Percentiles rank a stretch among this genome's conserved stretches.
Evolutionary conservation across 2,329 filamentous ascomycete species (phyloP).

Genomic region (Lachnellula hyalina): DNA sequence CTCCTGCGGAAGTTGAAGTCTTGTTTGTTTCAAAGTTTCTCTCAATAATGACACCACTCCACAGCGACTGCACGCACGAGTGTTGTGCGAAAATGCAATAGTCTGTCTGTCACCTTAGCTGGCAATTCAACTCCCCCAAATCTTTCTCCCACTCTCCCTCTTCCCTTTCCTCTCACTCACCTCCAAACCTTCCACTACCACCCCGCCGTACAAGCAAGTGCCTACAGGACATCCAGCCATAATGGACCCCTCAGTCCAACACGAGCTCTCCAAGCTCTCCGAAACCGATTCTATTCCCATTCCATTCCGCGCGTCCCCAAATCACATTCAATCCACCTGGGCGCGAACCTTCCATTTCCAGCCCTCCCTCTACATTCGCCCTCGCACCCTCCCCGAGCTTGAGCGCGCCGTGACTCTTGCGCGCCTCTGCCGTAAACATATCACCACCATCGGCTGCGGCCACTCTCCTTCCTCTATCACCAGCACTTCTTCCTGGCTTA

Average conservation of each 20-base stretch:
- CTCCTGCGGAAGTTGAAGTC: no score
- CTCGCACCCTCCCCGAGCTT: constrained; percentile 72
- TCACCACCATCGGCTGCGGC: constrained; percentile 83
- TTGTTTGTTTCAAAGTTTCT: no score
- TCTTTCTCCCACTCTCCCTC: no score
- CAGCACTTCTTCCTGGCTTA: constrained; percentile 87
- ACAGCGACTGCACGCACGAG: no score
- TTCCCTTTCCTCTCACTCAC: no score
- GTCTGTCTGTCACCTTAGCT: no score
- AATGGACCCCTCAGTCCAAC: constrained; percentile 41
- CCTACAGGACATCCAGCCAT: background rate
- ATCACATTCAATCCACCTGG: constrained; percentile 86
- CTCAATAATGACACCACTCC: no score
- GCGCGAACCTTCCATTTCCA: constrained; percentile 84
- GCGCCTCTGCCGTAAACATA: constrained; percentile 69
- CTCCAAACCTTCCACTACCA: no score
- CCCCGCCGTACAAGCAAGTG: no score
- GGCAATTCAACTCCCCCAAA: no score
- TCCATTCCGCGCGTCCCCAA: constrained; percentile 69
- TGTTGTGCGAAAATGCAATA: no score
- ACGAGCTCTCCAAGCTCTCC: constrained; percentile 54
- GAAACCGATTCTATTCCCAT: constrained; percentile 47
- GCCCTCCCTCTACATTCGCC: constrained; percentile 88
- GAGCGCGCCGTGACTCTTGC: constrained; percentile 79
- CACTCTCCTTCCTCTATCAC: constrained; percentile 92